phyloP scores from a whole-genome alignment of 805 yeast species.

The Candida schatavii region DNA sequence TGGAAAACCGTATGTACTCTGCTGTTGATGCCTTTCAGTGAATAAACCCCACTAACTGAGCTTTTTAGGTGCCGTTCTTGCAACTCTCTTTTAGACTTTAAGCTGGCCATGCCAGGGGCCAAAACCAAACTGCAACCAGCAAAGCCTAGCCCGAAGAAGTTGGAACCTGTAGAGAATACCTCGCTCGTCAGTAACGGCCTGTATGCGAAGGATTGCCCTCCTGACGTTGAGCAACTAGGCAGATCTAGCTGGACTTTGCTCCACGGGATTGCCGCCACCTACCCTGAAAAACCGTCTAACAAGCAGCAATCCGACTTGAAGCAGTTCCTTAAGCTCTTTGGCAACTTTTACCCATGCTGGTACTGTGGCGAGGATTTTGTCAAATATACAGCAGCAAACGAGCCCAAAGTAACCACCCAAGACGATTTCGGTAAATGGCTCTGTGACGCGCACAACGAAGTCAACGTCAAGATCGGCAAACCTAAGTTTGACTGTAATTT shows the following conservation, averaged over 20 bases:
- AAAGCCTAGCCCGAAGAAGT: too few relatives aligned
- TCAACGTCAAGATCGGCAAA: conserved; percentile 84
- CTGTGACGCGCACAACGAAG: conserved; percentile 92
- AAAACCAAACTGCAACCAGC: conserved; percentile 10
- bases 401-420: conserved; percentile 60
- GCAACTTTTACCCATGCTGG: conserved; percentile 89
- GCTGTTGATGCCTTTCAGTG: too few relatives aligned
- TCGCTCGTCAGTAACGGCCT: too few relatives aligned
- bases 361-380: conserved; percentile 86
- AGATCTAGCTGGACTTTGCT: conserved; percentile 88
- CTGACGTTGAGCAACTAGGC: conserved; percentile 81
- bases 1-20: conserved; percentile 81
- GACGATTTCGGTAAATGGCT: conserved; percentile 88
- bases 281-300: conserved; percentile 66
- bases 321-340: conserved; percentile 65
- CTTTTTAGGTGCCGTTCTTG: conserved; percentile 78
- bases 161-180: too few relatives aligned
- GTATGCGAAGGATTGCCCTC: conserved; percentile 63
- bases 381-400: conserved; percentile 49
- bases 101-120: conserved; percentile 45
- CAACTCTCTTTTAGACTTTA: conserved; percentile 77
- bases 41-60: conserved; percentile 5
- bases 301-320: conserved; percentile 69
- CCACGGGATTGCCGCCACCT: conserved; percentile 86
- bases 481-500: conserved; percentile 79